Evolutionary conservation across 2,329 filamentous ascomycete genomes (phyloP).

Genomic region (Aspergillus quadrilineatus): DNA sequence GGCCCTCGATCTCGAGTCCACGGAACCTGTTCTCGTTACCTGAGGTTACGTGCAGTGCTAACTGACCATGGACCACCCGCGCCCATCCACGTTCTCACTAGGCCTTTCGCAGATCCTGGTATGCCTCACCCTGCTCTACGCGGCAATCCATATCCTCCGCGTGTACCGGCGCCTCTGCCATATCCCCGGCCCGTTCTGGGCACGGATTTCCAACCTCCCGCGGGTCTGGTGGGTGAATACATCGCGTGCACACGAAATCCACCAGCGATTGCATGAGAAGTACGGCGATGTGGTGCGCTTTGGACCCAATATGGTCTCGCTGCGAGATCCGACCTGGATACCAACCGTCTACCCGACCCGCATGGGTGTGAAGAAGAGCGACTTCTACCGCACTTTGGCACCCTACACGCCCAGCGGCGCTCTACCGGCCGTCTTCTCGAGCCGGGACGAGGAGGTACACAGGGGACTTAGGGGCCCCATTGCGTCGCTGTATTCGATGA

Average conservation of each 20-base stretch:
- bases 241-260: slow-evolving; percentile 22
- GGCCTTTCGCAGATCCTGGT: neutral
- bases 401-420: slow-evolving; percentile 10
- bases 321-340: slow-evolving; percentile 25
- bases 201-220: slow-evolving; percentile 27
- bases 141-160: neutral
- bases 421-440: slow-evolving; percentile 29
- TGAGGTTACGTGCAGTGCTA: no score
- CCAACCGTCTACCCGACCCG: slow-evolving; percentile 22
- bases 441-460: slow-evolving; percentile 29
- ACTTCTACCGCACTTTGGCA: slow-evolving; percentile 28
- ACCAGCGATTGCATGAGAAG: slow-evolving; percentile 22
- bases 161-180: slow-evolving; percentile 45
- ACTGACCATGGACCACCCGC: no score
- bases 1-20: no score
- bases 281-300: slow-evolving; percentile 31
- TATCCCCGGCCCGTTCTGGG: slow-evolving; percentile 30
- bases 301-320: slow-evolving; percentile 32
- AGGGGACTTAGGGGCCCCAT: slow-evolving; percentile 15
- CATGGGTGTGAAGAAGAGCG: slow-evolving; percentile 17
- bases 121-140: neutral
- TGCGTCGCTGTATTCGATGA: slow-evolving; percentile 15
- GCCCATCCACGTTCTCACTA: no score
- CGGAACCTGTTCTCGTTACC: no score
- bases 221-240: slow-evolving; percentile 27